Conservation (phyloP, 495 filamentous ascomycete genomes). For the Talaromyces wortmannii region DNA sequence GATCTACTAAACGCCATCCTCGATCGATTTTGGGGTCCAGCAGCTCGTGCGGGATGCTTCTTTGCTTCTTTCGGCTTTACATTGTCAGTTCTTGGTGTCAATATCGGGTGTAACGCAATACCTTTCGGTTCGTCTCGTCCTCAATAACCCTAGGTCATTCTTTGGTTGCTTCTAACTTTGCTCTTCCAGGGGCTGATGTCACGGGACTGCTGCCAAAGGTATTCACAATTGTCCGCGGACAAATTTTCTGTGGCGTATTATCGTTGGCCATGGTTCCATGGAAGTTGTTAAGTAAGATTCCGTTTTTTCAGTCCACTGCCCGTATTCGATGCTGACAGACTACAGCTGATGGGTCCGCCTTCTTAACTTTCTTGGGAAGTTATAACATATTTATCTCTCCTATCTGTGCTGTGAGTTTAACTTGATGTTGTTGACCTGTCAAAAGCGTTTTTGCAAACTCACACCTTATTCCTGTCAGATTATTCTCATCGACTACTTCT, state of each 20-base stretch:
- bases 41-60: constrained; percentile 33
- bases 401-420: not conserved
- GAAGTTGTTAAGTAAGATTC: not conserved
- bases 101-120: constrained; percentile 11
- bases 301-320: not conserved
- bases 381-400: not conserved
- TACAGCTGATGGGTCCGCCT: not conserved
- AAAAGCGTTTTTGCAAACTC: not conserved
- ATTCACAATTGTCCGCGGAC: constrained; percentile 48
- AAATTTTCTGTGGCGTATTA: constrained; percentile 32
- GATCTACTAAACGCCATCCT: constrained; percentile 16
- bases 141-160: not conserved
- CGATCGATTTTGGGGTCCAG: constrained; percentile 16
- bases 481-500: not conserved
- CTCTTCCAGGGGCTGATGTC: constrained; percentile 47
- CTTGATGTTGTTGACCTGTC: not conserved
- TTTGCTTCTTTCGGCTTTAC: constrained; percentile 21
- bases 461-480: not conserved
- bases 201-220: constrained; percentile 43
- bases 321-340: not conserved
- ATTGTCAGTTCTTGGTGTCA: constrained; percentile 27
- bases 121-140: not conserved
- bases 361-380: not conserved
- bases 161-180: constrained; percentile 41
- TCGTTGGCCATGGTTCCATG: not conserved